Evolutionary conservation across 139 green algal genomes (phyloP).

Genomic region (Chlamydomonas sp.): DNA sequence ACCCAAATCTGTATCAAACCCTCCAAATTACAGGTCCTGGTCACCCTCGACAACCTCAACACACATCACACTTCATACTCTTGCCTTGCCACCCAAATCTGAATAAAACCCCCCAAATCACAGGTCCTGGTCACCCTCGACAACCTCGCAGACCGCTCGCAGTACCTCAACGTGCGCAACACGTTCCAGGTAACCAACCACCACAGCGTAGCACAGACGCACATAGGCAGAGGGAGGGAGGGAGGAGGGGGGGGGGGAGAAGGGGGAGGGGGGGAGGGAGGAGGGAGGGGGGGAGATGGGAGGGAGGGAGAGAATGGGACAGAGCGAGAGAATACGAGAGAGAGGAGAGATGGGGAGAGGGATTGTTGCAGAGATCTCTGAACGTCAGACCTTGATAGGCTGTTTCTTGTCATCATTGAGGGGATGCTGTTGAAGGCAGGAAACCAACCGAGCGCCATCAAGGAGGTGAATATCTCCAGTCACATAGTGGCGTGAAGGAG

Average conservation of each 20-base stretch:
- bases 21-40: not conserved
- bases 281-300: too few species aligned
- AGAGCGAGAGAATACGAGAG: not conserved
- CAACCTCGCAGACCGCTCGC: constrained; percentile 17
- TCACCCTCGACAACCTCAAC: not conserved
- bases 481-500: too few species aligned
- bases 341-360: not conserved
- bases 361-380: not conserved
- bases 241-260: not conserved
- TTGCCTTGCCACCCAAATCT: too few species aligned
- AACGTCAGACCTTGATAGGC: not conserved
- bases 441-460: too few species aligned
- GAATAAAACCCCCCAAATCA: not conserved
- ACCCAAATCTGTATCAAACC: too few species aligned
- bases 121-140: constrained; percentile 2
- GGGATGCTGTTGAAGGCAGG: too few species aligned
- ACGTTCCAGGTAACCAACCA: constrained; percentile 87
- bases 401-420: too few species aligned
- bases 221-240: not conserved
- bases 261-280: not conserved
- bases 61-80: too few species aligned
- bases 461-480: too few species aligned
- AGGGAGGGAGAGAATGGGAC: not conserved
- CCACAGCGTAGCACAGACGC: too few species aligned
- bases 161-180: constrained; percentile 84